phyloP scores from a whole-genome alignment of 352 stramenopile genomes.

The Phytophthora podocarpi region DNA sequence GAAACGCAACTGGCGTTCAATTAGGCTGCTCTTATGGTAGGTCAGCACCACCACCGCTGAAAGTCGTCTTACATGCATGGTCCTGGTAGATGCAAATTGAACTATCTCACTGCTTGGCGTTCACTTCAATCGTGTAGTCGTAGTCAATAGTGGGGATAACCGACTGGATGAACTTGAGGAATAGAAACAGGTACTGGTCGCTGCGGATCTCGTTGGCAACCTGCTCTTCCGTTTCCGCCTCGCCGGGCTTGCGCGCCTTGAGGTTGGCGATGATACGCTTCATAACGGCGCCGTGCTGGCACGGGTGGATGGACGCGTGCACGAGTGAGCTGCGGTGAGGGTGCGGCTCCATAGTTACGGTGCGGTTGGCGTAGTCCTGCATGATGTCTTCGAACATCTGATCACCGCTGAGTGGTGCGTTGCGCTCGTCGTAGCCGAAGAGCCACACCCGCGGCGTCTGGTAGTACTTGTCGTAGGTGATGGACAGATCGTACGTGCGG shows the following conservation, averaged over 20 bases:
- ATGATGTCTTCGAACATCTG: constrained; percentile 99
- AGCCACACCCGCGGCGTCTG: constrained; percentile 99
- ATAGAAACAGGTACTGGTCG: constrained; percentile 99
- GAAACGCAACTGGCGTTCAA: too few relatives aligned
- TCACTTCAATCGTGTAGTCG: constrained; percentile 99
- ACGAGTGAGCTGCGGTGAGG: constrained; percentile 90
- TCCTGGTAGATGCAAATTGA: neutral
- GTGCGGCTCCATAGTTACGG: constrained; percentile 98
- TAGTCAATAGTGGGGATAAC: constrained; percentile 99
- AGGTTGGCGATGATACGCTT: constrained; percentile 97
- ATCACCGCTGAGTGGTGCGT: constrained; percentile 86
- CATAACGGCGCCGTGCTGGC: constrained; percentile 98
- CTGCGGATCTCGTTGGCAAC: constrained; percentile 72
- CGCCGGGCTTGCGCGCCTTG: constrained; percentile 52
- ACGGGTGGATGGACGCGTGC: constrained; percentile 98
- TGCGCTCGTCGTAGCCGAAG: constrained; percentile 94
- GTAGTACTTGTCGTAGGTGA: constrained; percentile 99
- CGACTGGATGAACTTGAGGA: constrained; percentile 99
- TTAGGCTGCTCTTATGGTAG: too few relatives aligned
- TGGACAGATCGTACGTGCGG: constrained; percentile 97
- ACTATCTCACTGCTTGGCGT: constrained; percentile 57
- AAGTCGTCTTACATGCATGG: constrained; percentile 12
- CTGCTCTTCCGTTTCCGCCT: constrained; percentile 34
- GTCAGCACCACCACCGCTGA: neutral
- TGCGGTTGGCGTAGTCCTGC: constrained; percentile 98